phyloP scores from a whole-genome alignment of 1,284 basidiomycete species.

The Agroathelia rolfsii region DNA sequence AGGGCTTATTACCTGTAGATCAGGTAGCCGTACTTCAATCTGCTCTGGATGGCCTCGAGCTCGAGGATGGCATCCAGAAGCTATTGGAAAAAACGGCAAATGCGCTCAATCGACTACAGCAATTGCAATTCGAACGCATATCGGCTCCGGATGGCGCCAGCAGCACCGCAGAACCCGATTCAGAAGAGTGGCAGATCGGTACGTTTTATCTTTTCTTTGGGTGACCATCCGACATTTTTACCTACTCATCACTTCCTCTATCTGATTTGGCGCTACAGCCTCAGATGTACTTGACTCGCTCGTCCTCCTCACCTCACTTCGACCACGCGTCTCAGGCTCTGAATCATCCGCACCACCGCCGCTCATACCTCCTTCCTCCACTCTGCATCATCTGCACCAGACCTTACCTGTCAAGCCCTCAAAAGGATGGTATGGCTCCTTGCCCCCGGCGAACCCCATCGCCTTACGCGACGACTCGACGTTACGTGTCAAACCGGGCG shows the following conservation, averaged over 20 bases:
- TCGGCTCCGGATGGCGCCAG: constrained; percentile 32
- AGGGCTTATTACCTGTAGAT: constrained; percentile 44
- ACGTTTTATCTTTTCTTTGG: constrained; percentile 16
- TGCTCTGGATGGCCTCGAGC: constrained; percentile 44
- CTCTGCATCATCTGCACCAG: constrained; percentile 57
- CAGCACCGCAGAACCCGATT: constrained; percentile 44
- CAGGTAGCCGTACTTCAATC: constrained; percentile 45
- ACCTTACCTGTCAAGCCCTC: constrained; percentile 51
- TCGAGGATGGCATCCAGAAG: constrained; percentile 58
- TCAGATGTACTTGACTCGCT: constrained; percentile 62
- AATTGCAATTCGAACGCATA: constrained; percentile 50
- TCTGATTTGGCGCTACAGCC: constrained; percentile 31
- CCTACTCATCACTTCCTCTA: constrained; percentile 10
- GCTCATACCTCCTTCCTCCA: constrained; percentile 47
- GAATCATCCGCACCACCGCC: constrained; percentile 26
- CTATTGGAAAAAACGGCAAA: constrained; percentile 52
- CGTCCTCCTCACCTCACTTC: constrained; percentile 53
- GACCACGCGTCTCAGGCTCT: constrained; percentile 49
- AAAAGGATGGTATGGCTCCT: constrained; percentile 65
- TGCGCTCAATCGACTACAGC: constrained; percentile 51
- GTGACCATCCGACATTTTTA: no score
- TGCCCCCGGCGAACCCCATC: constrained; percentile 44
- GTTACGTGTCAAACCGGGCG: constrained; percentile 45
- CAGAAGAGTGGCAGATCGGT: constrained; percentile 76
- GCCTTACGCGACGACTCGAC: constrained; percentile 69